Evolutionary conservation across 2,329 filamentous ascomycete genomes (phyloP).

Genomic region (Chalara sp.): DNA sequence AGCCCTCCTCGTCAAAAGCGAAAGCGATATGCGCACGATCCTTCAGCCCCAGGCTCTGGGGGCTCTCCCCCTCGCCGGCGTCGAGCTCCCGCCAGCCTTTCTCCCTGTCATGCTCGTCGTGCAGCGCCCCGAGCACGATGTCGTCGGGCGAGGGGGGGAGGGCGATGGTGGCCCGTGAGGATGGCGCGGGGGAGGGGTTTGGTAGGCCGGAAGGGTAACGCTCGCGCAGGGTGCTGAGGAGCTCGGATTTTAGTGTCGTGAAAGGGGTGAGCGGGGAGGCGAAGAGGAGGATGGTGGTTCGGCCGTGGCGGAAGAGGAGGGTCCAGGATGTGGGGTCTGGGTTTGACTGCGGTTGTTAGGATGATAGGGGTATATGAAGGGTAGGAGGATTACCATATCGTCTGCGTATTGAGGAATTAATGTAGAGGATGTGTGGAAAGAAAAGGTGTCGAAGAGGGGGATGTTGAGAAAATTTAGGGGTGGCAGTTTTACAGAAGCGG

Average conservation of each 20-base stretch:
- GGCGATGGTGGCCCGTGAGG: constrained; percentile 14
- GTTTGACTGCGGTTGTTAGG: constrained; percentile 6
- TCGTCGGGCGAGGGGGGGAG: constrained; percentile 31
- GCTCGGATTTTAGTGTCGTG: constrained; percentile 46
- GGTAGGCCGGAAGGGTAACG: constrained; percentile 48
- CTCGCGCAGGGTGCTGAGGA: constrained; percentile 51
- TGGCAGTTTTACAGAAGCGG: neutral
- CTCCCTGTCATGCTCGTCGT: constrained; percentile 39
- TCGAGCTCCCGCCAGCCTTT: constrained; percentile 42
- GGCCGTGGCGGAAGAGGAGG: constrained; percentile 66
- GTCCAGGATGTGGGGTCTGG: constrained; percentile 48
- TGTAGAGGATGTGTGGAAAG: neutral
- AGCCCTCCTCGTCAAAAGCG: constrained; percentile 26
- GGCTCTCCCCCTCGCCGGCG: constrained; percentile 24
- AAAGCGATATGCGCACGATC: constrained; percentile 35
- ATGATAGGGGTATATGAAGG: neutral
- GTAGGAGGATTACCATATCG: neutral
- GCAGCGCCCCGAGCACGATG: constrained; percentile 39
- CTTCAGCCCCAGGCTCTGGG: constrained; percentile 29
- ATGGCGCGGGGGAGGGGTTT: constrained; percentile 14
- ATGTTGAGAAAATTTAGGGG: neutral
- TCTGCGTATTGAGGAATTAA: neutral
- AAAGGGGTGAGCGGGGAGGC: constrained; percentile 53
- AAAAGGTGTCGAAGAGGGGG: neutral
- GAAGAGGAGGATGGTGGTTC: constrained; percentile 64